phyloP scores from a whole-genome alignment of 2,329 filamentous ascomycete genomes.

The Epichloe coenophiala region DNA sequence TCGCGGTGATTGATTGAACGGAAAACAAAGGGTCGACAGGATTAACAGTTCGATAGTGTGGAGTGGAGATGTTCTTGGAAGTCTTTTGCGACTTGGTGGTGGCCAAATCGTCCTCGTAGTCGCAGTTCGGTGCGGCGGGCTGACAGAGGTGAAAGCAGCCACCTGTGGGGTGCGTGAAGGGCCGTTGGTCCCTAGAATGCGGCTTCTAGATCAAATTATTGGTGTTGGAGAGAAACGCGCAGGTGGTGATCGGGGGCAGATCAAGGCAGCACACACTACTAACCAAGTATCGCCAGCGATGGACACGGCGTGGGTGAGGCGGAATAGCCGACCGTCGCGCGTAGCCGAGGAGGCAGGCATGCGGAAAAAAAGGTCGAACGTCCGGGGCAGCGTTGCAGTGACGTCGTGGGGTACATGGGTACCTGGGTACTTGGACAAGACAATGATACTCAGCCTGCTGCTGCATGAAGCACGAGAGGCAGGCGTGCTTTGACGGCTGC shows the following conservation, averaged over 20 bases:
- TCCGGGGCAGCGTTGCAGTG: neutral
- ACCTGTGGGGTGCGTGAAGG: constrained; percentile 9
- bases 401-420: neutral
- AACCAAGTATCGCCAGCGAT: neutral
- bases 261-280: neutral
- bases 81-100: constrained; percentile 1
- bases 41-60: neutral
- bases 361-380: neutral
- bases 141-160: constrained; percentile 9
- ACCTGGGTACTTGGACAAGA: neutral
- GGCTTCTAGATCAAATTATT: neutral
- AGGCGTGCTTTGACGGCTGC: neutral
- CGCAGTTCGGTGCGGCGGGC: neutral
- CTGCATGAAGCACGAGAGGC: neutral
- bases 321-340: constrained; percentile 3
- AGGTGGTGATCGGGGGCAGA: neutral
- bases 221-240: neutral
- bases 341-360: constrained; percentile 2
- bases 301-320: neutral
- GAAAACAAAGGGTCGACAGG: constrained; percentile 1
- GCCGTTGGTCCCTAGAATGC: neutral
- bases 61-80: constrained; percentile 4
- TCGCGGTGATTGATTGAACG: constrained; percentile 1
- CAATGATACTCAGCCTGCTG: neutral
- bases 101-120: neutral